Base-by-base conservation (phyloP, 1,284 basidiomycete genomes). In the Amylostereum areolatum region DNA sequence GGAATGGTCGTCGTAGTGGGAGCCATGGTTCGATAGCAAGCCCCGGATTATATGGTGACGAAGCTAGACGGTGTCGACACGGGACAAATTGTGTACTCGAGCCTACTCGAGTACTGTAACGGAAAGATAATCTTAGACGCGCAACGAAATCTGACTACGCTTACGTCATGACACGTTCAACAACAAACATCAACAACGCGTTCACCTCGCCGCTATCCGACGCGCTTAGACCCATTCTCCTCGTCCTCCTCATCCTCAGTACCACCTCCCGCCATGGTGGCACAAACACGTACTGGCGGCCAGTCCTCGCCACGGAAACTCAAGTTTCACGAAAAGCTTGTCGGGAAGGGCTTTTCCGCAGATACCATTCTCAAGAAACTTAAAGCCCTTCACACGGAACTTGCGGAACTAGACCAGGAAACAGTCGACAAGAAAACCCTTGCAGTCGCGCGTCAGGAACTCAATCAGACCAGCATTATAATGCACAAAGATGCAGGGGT, bases 401-500 rank as follows among this genome's bases (percentile, higher is more conserved):
- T 99, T 37, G 80, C 83, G 12, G 80, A 77, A 6, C 76, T 95
- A 59, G 94, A 97, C 62, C 96, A 98, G 68, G 96, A 97, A 57
- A 68, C 70, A 32, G 82, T 92, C 60, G 92, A 96, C 59, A 75
- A 80, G 34, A 63, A 66, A 51, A 89, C 91, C 0, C 80, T 99
- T 45, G 69, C 77, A 46, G 65, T 70, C 24, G 81, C 87, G 30
- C 81, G 85, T 54, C 83, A 86, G 48, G 90, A 97, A 59, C 83
- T 99, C 61, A 81, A 96, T 56, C 77, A 77, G 61, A 80, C 80
- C 1, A 79, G 85, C 2, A 81, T 99, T 36, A 76, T 97, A 40
- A 80, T 95, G 30, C 95, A 99, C 73, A 96, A 92, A 68, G 95
- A 98, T 71, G 81, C 82, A 43, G 93, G 92, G 24, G 92, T 99